Evolutionary conservation across 2,329 filamentous ascomycete genomes (phyloP), one percentile per base, ranked within the genome.

Genomic region (Diaporthe vexans): DNA sequence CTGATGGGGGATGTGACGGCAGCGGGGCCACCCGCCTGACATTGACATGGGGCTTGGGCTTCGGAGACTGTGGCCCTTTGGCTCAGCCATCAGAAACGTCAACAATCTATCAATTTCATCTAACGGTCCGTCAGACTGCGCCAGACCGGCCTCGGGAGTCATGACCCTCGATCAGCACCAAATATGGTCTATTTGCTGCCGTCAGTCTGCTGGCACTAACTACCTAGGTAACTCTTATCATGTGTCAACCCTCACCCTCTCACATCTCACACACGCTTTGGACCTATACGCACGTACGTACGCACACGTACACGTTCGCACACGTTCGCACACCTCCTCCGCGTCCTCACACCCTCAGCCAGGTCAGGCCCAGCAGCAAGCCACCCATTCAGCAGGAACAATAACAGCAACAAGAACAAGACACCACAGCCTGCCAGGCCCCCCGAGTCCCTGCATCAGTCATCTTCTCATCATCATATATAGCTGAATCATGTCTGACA

Each of bases 1-100:
- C 48, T 43, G 40, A n/a, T 54, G 63, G 37, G 63, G 46, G 33
- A 68, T 68, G 63, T 68, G 63, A 68, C 63, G 40, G 63, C 63
- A 51, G 63, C 63, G 63, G 63, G 63, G 48, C 48, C 46, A 54
- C 33, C 63, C 63, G 63, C 46, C 48, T 51, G 15, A 43, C 40
- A 43, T 6, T 46, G n/a, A 54, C 63, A 68, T 68, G 63, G 63
- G 24, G 9, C 21, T 52, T 67, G 63, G 24, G 9, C 21, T 52
- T 67, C 46, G 29, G 61, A 67, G 61, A 33, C 46, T 21, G 46
- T 52, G 46, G 46, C 40, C 26, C 46, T 37, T 37, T 11, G 29
- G 11, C 40, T 35, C 63, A 37, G 61, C 46, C 63, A 37, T 68
- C 48, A 48, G 11, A 48, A 21, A 65, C 10, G 46, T 67, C 46